Evolutionary conservation across 2,329 filamentous ascomycete genomes (phyloP).

Genomic region (Arthrobotrys iridis): DNA sequence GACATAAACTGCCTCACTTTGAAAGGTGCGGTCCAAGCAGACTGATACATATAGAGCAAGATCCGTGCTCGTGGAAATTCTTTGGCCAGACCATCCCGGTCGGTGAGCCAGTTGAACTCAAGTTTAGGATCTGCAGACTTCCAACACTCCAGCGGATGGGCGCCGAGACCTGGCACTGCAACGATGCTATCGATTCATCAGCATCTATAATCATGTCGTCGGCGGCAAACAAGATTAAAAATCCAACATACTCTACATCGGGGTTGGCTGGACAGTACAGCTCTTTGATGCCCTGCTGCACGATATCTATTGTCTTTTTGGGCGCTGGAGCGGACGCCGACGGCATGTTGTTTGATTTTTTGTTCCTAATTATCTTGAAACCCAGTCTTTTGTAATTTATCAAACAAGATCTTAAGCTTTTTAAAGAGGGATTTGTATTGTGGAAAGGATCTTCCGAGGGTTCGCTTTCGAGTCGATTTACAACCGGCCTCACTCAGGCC

Average conservation of each 20-base stretch:
- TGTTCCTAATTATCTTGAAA: neutral
- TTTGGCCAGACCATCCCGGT: constrained; percentile 60
- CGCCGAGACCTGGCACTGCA: constrained; percentile 63
- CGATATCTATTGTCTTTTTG: constrained; percentile 59
- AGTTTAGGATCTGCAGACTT: constrained; percentile 60
- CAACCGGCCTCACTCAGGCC: neutral
- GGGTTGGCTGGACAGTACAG: constrained; percentile 61
- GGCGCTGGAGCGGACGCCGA: constrained; percentile 18
- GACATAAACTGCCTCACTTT: constrained; percentile 63
- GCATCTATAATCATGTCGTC: neutral
- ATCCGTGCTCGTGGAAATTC: constrained; percentile 63
- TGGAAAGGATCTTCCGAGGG: too few species aligned
- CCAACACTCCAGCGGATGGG: constrained; percentile 63
- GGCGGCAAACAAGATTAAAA: neutral
- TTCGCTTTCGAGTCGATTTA: neutral
- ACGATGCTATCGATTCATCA: constrained; percentile 60
- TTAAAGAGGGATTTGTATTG: too few species aligned
- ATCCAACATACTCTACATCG: constrained; percentile 61
- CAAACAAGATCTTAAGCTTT: too few species aligned
- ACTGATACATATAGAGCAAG: constrained; percentile 63
- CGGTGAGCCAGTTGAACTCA: constrained; percentile 63
- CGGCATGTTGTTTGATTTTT: neutral
- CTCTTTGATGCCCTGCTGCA: constrained; percentile 62
- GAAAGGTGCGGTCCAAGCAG: constrained; percentile 62
- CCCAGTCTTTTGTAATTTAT: too few species aligned